A percentile compares a stretch with the other conserved stretches of the same genome.
These are phyloP conservation scores for Danielozyma ontarioensis DNA, from an alignment of 805 yeast species.

Conservation along the genomic window DNA sequence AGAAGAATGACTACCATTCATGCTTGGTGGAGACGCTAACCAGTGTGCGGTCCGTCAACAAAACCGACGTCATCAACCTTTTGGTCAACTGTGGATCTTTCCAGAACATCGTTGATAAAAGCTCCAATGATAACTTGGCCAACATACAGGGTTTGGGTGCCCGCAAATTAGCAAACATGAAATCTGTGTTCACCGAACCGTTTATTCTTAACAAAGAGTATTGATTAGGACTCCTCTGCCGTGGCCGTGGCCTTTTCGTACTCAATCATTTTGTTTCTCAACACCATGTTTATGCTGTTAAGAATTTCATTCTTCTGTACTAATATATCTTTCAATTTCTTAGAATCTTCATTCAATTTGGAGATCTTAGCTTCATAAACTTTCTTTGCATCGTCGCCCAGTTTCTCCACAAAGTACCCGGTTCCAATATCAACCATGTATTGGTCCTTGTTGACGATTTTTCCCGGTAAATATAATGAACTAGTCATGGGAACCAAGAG, in stretches of 20 bases:
- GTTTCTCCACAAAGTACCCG: conserved; percentile 88
- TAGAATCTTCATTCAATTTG: conserved; percentile 68
- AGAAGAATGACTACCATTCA: conserved; percentile 40
- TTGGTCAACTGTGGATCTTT: conserved; percentile 45
- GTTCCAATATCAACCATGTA: conserved; percentile 95
- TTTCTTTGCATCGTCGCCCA: conserved; percentile 54
- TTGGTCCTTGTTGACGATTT: conserved; percentile 53
- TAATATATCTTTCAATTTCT: conserved; percentile 68
- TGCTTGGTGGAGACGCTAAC: conserved; percentile 43
- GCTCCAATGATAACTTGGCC: conserved; percentile 19
- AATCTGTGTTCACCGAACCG: conserved; percentile 42
- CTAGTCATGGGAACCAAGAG: conserved; percentile 84
- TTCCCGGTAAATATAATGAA: conserved; percentile 87
- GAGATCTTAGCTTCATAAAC: conserved; percentile 72
- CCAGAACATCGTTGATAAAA: conserved; percentile 31
- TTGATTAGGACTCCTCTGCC: background rate
- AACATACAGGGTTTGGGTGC: conserved; percentile 48
- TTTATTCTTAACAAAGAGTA: conserved; percentile 43
- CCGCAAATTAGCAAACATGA: conserved; percentile 37
- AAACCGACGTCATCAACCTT: conserved; percentile 49
- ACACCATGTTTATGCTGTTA: conserved; percentile 54
- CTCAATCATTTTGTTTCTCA: conserved; percentile 48
- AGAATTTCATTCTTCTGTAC: conserved; percentile 65
- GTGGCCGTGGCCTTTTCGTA: conserved; percentile 31
- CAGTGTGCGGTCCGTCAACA: conserved; percentile 42